Conservation (phyloP, 192 early-diverging fungal species). For the Coemansia sp. region DNA sequence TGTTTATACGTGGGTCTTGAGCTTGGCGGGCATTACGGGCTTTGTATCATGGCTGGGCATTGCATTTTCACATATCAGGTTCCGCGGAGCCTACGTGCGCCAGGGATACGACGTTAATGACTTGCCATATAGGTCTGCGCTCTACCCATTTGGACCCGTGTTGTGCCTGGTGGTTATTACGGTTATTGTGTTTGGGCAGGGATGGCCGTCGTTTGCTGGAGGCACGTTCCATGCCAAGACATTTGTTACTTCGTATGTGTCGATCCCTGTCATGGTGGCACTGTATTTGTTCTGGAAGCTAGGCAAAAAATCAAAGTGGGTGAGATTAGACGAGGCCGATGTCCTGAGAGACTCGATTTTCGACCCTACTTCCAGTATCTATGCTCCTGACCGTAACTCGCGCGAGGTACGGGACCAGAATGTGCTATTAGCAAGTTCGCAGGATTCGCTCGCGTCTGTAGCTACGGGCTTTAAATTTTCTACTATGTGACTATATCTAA, state of each 20-base stretch:
- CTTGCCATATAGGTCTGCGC: conserved; percentile 71
- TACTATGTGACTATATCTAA: background rate
- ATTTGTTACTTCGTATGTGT: conserved; percentile 65
- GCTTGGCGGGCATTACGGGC: conserved; percentile 73
- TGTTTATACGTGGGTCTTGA: conserved; percentile 68
- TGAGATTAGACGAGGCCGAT: conserved; percentile 63
- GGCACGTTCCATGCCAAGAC: conserved; percentile 51
- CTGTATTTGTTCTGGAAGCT: conserved; percentile 65
- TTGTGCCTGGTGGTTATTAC: conserved; percentile 62
- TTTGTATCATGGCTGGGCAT: conserved; percentile 87
- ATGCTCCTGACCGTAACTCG: conserved; percentile 4
- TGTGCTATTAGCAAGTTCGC: background rate
- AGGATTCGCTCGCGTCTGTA: background rate
- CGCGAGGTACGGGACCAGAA: background rate
- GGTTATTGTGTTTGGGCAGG: conserved; percentile 61
- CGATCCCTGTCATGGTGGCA: conserved; percentile 60
- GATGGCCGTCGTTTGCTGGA: conserved; percentile 54
- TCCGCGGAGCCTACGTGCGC: conserved; percentile 69
- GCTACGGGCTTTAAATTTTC: background rate
- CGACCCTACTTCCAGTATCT: conserved; percentile 4
- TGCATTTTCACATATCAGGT: conserved; percentile 73
- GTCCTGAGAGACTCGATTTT: conserved; percentile 39
- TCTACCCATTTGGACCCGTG: conserved; percentile 72
- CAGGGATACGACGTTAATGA: conserved; percentile 63
- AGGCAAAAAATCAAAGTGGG: conserved; percentile 56